A percentile compares a stretch with the other conserved stretches of the same genome.
Evolutionary conservation across 257 asterid genomes (phyloP).

Genomic region (Solanum megistacrolobum): DNA sequence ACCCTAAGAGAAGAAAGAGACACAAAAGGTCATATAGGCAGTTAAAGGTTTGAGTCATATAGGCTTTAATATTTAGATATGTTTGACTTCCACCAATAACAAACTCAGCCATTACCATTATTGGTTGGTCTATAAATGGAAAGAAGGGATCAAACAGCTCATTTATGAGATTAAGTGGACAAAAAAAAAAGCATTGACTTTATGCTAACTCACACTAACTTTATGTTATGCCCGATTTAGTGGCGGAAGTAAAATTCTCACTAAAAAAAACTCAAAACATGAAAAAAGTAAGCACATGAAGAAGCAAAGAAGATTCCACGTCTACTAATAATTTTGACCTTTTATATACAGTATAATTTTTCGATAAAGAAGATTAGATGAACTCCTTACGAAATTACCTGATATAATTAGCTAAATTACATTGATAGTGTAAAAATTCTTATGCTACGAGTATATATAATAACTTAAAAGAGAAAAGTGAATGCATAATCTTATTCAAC

Average conservation of each 20-base stretch:
- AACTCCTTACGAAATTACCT: not conserved
- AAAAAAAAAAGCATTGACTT: not conserved
- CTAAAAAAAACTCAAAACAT: not conserved
- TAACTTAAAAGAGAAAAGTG: not conserved
- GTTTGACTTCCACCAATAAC: conserved; percentile 6
- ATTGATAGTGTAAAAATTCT: not conserved
- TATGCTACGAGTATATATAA: not conserved
- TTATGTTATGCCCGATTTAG: not conserved
- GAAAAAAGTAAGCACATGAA: not conserved
- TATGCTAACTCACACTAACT: not conserved
- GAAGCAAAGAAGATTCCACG: not conserved
- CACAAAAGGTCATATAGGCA: conserved; percentile 7
- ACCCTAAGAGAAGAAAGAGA: not conserved
- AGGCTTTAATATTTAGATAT: not conserved
- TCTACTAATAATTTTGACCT: not conserved
- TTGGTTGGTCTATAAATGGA: conserved; percentile 19
- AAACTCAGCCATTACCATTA: conserved; percentile 15
- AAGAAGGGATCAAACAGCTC: not conserved
- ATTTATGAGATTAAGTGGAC: not conserved
- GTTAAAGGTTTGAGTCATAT: conserved; percentile 13
- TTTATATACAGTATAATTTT: not conserved
- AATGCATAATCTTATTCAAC: not conserved
- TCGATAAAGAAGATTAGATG: not conserved
- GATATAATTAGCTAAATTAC: not conserved
- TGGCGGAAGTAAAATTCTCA: too few relatives aligned